Evolutionary conservation across 2,329 filamentous ascomycete species (phyloP), one percentile per base, ranked within the genome.

Genomic region (Diplodia seriata): DNA sequence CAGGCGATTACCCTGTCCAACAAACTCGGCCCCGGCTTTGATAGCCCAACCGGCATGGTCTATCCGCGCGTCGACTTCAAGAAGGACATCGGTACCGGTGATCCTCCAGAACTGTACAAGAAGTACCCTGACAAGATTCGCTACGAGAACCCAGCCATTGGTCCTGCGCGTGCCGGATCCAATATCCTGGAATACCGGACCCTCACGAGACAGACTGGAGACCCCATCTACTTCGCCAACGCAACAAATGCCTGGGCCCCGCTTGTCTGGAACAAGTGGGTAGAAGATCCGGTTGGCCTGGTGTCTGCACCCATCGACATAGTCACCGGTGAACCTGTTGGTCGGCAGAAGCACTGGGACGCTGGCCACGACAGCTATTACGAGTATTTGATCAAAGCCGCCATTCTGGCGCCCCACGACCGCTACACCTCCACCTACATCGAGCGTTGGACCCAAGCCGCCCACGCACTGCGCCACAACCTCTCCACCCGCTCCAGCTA

Each of bases 31-130:
- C 78, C 79, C 7, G 78, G 77, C 2, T 81, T 79, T 68, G 76
- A 80, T 63, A 78, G 78, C 9, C 78, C 78, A 3, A 79, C 79
- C 2, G 79, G 80, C 23, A 75, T 81, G 77, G 76, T 80, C 18
- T 83, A 79, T 79, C 81, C 81, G 9, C 79, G 79, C n/a, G 76
- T 83, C 18, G 74, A 83, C 68, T 81, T 82, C 71, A 74, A 69
- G n/a, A 75, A 72, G 1, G 70, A 73, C n/a, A 69, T 74, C 62
- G 79, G 78, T 20, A 56, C 54, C 23, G 67, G 73, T 74, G 74
- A 76, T 53, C 74, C 77, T 18, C 73, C 75, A 2, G 73, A 71
- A 11, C 69, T 76, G 8, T 74, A 75, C 51, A 50, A 70, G 2
- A 69, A 74, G 33, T 67, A 78, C 36, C 75, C 77, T 14, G 70